A percentile compares a stretch with the other conserved stretches of the same genome.
These are phyloP conservation scores for Globisporangium cederbergense DNA, from an alignment of 352 stramenopile species.

Conservation along the genomic window DNA sequence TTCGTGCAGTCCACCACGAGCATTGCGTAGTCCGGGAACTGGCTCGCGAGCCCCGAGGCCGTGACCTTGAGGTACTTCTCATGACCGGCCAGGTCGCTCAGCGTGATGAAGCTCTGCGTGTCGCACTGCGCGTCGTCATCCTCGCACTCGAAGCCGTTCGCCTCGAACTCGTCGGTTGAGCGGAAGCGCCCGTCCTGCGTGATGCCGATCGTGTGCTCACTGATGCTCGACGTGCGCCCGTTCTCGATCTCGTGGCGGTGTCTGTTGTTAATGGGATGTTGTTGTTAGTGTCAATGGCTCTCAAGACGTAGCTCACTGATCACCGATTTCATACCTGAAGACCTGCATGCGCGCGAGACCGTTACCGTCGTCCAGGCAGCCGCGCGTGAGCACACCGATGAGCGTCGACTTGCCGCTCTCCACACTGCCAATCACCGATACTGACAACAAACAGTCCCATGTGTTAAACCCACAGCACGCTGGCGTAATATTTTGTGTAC, in stretches of 20 bases:
- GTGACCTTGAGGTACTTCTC: conserved; percentile 90
- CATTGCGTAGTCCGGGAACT: conserved; percentile 87
- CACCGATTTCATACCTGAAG: conserved; percentile 38
- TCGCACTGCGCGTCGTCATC: conserved; percentile 31
- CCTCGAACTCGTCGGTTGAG: conserved; percentile 41
- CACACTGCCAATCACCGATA: conserved; percentile 85
- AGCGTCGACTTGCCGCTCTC: conserved; percentile 89
- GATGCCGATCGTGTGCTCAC: conserved; percentile 80
- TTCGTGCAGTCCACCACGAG: conserved; percentile 67
- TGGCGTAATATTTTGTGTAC: too few species aligned
- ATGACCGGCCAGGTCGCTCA: conserved; percentile 80
- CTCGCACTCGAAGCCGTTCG: conserved; percentile 42
- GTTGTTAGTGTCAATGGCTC: too few species aligned
- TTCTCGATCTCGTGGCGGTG: conserved; percentile 90
- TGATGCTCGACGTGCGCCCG: conserved; percentile 86
- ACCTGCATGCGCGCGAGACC: conserved; percentile 88
- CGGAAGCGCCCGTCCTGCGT: conserved; percentile 59
- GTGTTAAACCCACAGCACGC: background rate
- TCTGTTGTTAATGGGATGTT: conserved; percentile 11
- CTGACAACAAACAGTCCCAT: conserved; percentile 13
- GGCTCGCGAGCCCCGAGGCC: conserved; percentile 72
- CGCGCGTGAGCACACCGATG: conserved; percentile 84
- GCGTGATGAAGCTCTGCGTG: conserved; percentile 42
- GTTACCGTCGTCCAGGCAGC: conserved; percentile 79
- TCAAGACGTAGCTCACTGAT: too few species aligned